phyloP scores from a whole-genome alignment of 225 moss, liverwort and hornwort genomes.

The Climacium dendroides region DNA sequence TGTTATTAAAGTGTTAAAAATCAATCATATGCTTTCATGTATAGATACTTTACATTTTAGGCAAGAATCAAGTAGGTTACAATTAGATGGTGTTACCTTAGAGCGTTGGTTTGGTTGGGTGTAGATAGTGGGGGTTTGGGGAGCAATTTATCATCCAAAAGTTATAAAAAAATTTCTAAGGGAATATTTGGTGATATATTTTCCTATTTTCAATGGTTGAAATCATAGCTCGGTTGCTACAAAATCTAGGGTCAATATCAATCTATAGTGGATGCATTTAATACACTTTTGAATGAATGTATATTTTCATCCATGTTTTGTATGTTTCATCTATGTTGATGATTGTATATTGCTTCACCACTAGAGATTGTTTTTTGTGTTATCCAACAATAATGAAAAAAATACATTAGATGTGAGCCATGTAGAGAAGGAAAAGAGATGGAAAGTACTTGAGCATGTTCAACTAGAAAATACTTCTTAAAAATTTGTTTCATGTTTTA shows the following conservation, averaged over 20 bases:
- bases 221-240: neutral
- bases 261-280: neutral
- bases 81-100: too few relatives aligned
- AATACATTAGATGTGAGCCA: neutral
- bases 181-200: neutral
- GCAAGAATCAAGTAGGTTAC: neutral
- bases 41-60: neutral
- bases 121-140: too few relatives aligned
- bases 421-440: neutral
- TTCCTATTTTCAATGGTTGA: neutral
- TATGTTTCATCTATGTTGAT: neutral
- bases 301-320: neutral
- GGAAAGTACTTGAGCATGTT: rapidly evolving
- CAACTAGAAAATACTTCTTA: neutral
- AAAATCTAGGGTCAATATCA: too few relatives aligned
- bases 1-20: neutral
- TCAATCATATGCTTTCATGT: rapidly evolving
- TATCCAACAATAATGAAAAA: too few relatives aligned
- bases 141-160: too few relatives aligned
- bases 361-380: rapidly evolving
- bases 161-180: neutral
- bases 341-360: neutral
- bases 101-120: neutral
- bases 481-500: neutral
- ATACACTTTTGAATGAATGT: neutral